phyloP scores from a whole-genome alignment of 1,139 yeast genomes.

The Debaryomyces subglobosus region DNA sequence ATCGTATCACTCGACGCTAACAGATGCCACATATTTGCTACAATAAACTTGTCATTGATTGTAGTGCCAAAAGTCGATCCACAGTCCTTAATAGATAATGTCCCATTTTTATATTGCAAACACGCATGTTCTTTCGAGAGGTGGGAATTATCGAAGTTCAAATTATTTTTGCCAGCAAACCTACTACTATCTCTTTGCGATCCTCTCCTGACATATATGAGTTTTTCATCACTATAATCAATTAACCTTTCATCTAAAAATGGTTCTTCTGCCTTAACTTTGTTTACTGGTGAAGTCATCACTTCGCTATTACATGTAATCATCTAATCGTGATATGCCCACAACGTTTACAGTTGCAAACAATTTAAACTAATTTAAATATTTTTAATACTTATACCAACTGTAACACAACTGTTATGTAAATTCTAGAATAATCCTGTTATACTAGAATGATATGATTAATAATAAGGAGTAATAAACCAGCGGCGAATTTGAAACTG shows the following conservation, averaged over 20 bases:
- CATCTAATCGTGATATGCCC: neutral
- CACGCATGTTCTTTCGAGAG: conserved; percentile 38
- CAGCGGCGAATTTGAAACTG: conserved; percentile 3
- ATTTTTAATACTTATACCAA: neutral
- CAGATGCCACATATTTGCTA: conserved; percentile 22
- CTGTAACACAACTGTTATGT: neutral
- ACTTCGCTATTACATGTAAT: neutral
- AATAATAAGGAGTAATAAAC: neutral
- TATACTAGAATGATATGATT: neutral
- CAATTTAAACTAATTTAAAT: neutral
- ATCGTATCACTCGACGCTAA: conserved; percentile 29
- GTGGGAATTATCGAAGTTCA: conserved; percentile 35
- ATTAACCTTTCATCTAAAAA: conserved; percentile 20
- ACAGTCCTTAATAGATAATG: conserved; percentile 31
- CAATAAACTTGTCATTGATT: conserved; percentile 29
- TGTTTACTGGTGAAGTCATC: neutral
- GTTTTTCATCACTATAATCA: conserved; percentile 19
- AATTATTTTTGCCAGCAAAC: conserved; percentile 28
- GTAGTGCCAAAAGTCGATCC: conserved; percentile 47
- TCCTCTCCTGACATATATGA: conserved; percentile 28
- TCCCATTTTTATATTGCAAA: conserved; percentile 15
- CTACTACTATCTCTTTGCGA: conserved; percentile 30
- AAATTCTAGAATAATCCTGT: neutral
- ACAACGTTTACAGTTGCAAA: neutral
- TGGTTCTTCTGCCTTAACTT: conserved; percentile 5